Base-by-base conservation (phyloP, 768 basidiomycete species). In the Postia placenta region DNA sequence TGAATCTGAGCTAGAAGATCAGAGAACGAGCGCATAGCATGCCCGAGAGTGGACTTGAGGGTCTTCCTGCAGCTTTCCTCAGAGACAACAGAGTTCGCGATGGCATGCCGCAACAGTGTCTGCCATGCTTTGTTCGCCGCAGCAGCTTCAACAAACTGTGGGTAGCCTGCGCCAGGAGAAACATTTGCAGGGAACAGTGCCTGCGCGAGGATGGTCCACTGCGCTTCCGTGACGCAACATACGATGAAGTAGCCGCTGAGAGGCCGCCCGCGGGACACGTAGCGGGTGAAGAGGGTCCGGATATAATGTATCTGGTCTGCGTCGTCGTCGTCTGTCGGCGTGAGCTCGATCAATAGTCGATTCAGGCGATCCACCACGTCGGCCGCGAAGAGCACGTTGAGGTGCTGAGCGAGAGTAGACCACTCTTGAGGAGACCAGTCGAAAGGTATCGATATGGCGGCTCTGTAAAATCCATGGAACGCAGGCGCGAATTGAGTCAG, bases 161-260 rank as follows among this genome's bases (percentile, higher is more conserved):
- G 55, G 24, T 45, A 40, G 11, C 53, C 48, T 47, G 48, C 33
- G 9, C 49, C 50, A 14, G 50, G 40, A 0, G 48, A 39, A 11
- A 24, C 27, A 28, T 56, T 45, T 4, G 63, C 51, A 2, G 74
- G 71, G 19, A 78, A 67, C 23, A 80, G 57, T 6, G 76, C 79
- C 64, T 92, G 90, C 3, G 88, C 83, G 20, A 94, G 77, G 17
- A 89, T 74, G 4, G 89, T 92, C 85, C 89, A 91, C 58, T 87
- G 79, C 36, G 82, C 83, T 64, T 92, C 89, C 56, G 89, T 78
- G 40, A 89, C 80, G 60, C 91, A 92, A 65, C 91, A 93, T n/a
- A 92, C 81, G 47, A 88, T 75, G 56, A 93, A 92, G 61, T 91
- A 90, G 9, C 91, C 89, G 47, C 83, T 90, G 14, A 93, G 70